Percentiles rank a stretch among this genome's conserved stretches.
phyloP scores from a whole-genome alignment of 1,284 basidiomycete species.

The Ceratobasidium papillatum region DNA sequence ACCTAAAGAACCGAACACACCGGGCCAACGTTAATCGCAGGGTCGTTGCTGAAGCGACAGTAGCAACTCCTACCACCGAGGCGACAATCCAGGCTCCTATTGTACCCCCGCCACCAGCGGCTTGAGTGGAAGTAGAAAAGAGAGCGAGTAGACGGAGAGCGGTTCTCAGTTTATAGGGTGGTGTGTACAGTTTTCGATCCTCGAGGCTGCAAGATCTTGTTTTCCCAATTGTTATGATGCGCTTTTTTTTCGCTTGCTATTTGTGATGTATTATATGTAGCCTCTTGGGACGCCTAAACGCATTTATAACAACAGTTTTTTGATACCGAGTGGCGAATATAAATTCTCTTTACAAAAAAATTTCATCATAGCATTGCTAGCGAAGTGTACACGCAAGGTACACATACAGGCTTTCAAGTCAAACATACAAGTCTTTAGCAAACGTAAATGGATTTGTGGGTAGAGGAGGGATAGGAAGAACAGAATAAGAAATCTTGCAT shows the following conservation, averaged over 20 bases:
- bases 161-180: background rate
- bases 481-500: background rate
- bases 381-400: background rate
- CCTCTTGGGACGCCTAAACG: slow-evolving; percentile 25
- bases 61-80: background rate
- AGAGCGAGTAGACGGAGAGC: background rate
- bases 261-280: slow-evolving; percentile 39
- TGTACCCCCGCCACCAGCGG: background rate
- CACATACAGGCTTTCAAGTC: background rate
- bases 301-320: slow-evolving; percentile 37
- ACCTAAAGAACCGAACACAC: slow-evolving; percentile 81
- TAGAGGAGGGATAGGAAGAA: background rate
- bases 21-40: slow-evolving; percentile 63
- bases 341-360: background rate
- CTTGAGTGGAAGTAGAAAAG: background rate
- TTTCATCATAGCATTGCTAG: background rate
- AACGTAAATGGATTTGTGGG: background rate
- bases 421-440: background rate
- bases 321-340: background rate
- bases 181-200: slow-evolving; percentile 18
- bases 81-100: background rate
- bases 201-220: slow-evolving; percentile 7
- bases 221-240: slow-evolving; percentile 26
- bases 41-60: slow-evolving; percentile 38
- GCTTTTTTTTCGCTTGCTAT: slow-evolving; percentile 37